These are phyloP conservation scores for Climacium dendroides DNA, from an alignment of 225 moss, liverwort and hornwort genomes.

Conservation along the genomic window DNA sequence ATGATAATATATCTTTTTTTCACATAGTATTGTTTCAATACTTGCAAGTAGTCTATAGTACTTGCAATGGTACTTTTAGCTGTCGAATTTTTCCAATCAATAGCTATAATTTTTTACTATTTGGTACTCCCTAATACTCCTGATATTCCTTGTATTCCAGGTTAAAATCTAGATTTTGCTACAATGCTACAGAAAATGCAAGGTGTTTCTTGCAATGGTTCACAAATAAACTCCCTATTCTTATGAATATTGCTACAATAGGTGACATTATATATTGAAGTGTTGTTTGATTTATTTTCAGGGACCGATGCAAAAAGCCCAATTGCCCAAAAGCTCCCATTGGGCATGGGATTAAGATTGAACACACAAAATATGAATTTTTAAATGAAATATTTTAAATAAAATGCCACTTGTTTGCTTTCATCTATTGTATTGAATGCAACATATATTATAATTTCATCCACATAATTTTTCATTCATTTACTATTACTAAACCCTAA, in stretches of 20 bases:
- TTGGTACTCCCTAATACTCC: too few relatives aligned
- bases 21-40: too few relatives aligned
- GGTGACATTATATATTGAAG: not conserved
- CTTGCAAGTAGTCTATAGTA: too few relatives aligned
- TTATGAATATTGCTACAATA: not conserved
- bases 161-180: too few relatives aligned
- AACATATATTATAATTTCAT: not conserved
- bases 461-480: not conserved
- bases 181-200: too few relatives aligned
- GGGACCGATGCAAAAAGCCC: rapidly evolving
- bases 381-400: not conserved
- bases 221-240: rapidly evolving
- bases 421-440: not conserved
- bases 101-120: too few relatives aligned
- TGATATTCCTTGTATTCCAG: too few relatives aligned
- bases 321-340: not conserved
- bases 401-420: not conserved
- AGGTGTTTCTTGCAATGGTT: too few relatives aligned
- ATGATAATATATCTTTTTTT: too few relatives aligned
- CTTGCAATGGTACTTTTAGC: too few relatives aligned
- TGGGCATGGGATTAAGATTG: rapidly evolving
- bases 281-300: not conserved
- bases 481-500: not conserved
- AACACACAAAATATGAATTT: not conserved
- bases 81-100: too few relatives aligned